A percentile compares a stretch with the other conserved stretches of the same genome.
These are phyloP conservation scores for Phytophthora europaea DNA, from an alignment of 352 stramenopile genomes.

Conservation along the genomic window DNA sequence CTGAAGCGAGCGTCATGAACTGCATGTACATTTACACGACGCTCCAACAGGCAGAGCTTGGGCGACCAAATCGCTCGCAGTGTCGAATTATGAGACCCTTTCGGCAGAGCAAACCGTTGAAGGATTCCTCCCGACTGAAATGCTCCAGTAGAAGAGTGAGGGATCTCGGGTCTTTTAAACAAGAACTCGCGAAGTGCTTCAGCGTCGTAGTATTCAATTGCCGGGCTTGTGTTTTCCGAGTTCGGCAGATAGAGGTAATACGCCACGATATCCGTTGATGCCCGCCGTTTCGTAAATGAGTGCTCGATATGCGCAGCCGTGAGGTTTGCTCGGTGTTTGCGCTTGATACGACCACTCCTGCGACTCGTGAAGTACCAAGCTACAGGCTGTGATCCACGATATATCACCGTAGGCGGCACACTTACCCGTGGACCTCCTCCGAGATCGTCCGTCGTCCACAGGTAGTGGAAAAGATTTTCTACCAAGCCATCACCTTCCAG, in stretches of 20 bases:
- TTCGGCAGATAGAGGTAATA: conserved; percentile 88
- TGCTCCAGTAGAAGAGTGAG: conserved; percentile 21
- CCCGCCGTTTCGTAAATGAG: conserved; percentile 91
- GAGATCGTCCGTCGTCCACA: conserved; percentile 94
- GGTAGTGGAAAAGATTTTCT: conserved; percentile 91
- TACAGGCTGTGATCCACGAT: conserved; percentile 92
- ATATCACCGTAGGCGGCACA: conserved; percentile 95
- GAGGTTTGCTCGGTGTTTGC: conserved; percentile 93
- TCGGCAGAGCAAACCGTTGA: conserved; percentile 95
- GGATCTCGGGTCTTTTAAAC: conserved; percentile 91
- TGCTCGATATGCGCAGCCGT: conserved; percentile 95
- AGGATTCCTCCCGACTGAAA: conserved; percentile 90
- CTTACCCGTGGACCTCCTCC: conserved; percentile 87
- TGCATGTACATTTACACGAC: conserved; percentile 90
- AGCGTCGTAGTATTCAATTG: conserved; percentile 95
- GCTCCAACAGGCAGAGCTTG: conserved; percentile 96
- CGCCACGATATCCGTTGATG: conserved; percentile 89
- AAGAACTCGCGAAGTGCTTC: conserved; percentile 93
- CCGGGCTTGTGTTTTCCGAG: conserved; percentile 39
- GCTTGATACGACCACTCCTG: conserved; percentile 89
- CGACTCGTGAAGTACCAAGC: conserved; percentile 97
- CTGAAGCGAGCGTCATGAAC: conserved; percentile 93
- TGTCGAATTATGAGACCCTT: conserved; percentile 91
- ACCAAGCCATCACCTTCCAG: conserved; percentile 91
- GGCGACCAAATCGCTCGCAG: conserved; percentile 96